Evolutionary conservation across 2,329 filamentous ascomycete species (phyloP).

Genomic region (Ophiocordyceps camponoti-leonardi): DNA sequence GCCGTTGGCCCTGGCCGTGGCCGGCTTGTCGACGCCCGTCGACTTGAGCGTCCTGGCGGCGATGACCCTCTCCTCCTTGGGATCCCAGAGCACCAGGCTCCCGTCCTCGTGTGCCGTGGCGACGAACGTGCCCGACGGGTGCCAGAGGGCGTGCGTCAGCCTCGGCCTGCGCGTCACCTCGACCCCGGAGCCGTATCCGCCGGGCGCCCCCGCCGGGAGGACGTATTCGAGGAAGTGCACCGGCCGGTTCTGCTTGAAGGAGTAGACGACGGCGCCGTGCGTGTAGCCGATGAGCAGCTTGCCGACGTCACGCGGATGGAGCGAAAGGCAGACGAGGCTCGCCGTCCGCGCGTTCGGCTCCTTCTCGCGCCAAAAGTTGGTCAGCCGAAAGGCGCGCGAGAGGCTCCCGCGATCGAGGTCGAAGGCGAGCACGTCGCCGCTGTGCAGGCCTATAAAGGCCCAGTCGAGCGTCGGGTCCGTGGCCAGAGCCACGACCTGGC

Average conservation of each 20-base stretch:
- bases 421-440: conserved; percentile 78
- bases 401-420: conserved; percentile 71
- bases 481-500: conserved; percentile 53
- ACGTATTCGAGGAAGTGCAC: conserved; percentile 71
- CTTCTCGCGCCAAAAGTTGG: conserved; percentile 69
- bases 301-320: conserved; percentile 86
- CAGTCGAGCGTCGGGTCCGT: conserved; percentile 90
- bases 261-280: conserved; percentile 76
- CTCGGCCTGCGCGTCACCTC: conserved; percentile 51
- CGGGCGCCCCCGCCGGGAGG: conserved; percentile 64
- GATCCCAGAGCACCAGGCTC: conserved; percentile 86
- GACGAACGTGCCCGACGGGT: conserved; percentile 83
- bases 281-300: conserved; percentile 83
- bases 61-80: conserved; percentile 70
- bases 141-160: conserved; percentile 76
- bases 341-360: conserved; percentile 46
- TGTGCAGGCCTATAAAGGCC: conserved; percentile 69
- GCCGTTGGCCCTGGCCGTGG: conserved; percentile 27
- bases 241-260: conserved; percentile 78
- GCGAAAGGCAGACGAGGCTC: conserved; percentile 57
- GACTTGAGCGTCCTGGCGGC: conserved; percentile 69
- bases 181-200: conserved; percentile 51
- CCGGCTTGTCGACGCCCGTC: conserved; percentile 53
- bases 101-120: conserved; percentile 79
- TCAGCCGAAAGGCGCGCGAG: conserved; percentile 55